These are phyloP conservation scores for Cladophialophora immunda DNA, from an alignment of 2,329 filamentous ascomycete genomes.

Conservation along the genomic window DNA sequence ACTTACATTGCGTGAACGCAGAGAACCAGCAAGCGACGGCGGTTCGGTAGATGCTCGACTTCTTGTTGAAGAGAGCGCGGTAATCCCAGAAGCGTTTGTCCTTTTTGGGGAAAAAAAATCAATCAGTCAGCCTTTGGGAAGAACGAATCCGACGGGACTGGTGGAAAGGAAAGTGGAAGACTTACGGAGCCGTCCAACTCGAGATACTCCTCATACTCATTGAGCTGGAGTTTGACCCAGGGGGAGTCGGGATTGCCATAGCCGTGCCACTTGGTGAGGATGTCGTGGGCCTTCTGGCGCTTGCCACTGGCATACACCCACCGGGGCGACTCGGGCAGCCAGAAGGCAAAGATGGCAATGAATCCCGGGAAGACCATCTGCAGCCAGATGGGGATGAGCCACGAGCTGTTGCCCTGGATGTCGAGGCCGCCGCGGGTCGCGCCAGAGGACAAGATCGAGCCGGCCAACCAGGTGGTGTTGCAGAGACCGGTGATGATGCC, in stretches of 20 bases:
- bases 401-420: slow-evolving; percentile 54
- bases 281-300: slow-evolving; percentile 65
- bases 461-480: slow-evolving; percentile 61
- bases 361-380: slow-evolving; percentile 58
- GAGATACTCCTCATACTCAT: slow-evolving; percentile 48
- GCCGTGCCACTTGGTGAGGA: slow-evolving; percentile 68
- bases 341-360: slow-evolving; percentile 59
- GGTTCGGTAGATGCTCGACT: slow-evolving; percentile 60
- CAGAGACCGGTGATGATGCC: slow-evolving; percentile 69
- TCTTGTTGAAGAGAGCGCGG: slow-evolving; percentile 58
- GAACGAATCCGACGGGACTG: too few relatives aligned
- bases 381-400: slow-evolving; percentile 67
- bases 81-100: slow-evolving; percentile 61
- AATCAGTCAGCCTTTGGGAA: slow-evolving; percentile 5
- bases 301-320: slow-evolving; percentile 69
- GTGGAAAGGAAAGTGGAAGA: background rate
- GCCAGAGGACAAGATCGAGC: slow-evolving; percentile 63
- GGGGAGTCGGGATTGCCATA: slow-evolving; percentile 51
- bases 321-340: slow-evolving; percentile 69
- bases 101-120: slow-evolving; percentile 11
- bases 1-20: slow-evolving; percentile 59
- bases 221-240: slow-evolving; percentile 45
- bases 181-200: slow-evolving; percentile 44
- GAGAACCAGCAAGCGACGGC: slow-evolving; percentile 60
- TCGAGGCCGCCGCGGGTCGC: slow-evolving; percentile 59